Percentiles rank a stretch among this genome's conserved stretches.
These are phyloP conservation scores for Termitomyces sp. DNA, from an alignment of 768 basidiomycete species.

Conservation along the genomic window DNA sequence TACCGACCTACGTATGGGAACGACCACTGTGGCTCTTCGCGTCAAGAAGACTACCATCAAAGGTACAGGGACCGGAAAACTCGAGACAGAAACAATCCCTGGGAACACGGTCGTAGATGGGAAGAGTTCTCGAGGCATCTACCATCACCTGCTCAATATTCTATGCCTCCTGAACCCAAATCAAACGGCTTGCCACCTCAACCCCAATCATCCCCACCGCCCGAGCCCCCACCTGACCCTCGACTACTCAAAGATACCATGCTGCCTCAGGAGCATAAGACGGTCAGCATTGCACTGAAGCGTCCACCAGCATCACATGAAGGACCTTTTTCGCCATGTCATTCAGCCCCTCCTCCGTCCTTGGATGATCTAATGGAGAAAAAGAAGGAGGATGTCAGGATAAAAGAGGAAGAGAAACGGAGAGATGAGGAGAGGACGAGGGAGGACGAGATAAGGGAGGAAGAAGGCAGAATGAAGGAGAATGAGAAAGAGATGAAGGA, in stretches of 20 bases:
- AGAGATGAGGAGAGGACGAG: constrained; percentile 1
- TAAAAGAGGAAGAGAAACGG: constrained; percentile 4
- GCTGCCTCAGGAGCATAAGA: constrained; percentile 26
- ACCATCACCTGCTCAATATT: constrained; percentile 15
- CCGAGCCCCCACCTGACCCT: constrained; percentile 29
- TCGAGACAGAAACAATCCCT: not conserved
- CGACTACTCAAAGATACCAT: constrained; percentile 17
- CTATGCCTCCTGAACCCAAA: constrained; percentile 14
- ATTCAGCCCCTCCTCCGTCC: constrained; percentile 18
- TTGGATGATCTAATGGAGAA: constrained; percentile 5
- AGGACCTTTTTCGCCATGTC: constrained; percentile 37
- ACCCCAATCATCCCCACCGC: constrained; percentile 20
- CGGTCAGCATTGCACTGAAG: constrained; percentile 39
- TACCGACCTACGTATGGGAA: constrained; percentile 17
- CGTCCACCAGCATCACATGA: constrained; percentile 38
- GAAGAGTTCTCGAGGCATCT: constrained; percentile 18
- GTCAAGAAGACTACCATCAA: constrained; percentile 17
- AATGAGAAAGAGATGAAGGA: not conserved
- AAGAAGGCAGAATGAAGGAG: not conserved
- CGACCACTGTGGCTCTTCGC: constrained; percentile 22
- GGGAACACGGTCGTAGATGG: constrained; percentile 16
- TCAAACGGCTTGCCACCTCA: constrained; percentile 13
- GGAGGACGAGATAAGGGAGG: not conserved
- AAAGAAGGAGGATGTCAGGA: constrained; percentile 6
- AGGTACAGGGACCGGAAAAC: constrained; percentile 5